A percentile compares a stretch with the other conserved stretches of the same genome.
These are phyloP conservation scores for Fusarium oxysporum DNA, from an alignment of 2,329 filamentous ascomycete species.

Conservation along the genomic window DNA sequence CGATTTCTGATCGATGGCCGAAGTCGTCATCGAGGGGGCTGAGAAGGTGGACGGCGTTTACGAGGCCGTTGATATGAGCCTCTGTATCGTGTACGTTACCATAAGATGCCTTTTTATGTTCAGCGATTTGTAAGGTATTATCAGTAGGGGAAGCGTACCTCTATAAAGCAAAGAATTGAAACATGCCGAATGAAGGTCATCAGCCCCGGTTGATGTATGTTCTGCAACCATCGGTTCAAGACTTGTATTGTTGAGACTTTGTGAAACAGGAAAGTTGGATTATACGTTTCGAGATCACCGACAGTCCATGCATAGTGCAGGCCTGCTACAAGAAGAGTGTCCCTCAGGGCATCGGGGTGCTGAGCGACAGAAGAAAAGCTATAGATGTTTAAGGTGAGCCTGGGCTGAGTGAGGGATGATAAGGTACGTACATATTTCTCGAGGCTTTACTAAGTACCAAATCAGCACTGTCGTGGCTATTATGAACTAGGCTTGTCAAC, in stretches of 20 bases:
- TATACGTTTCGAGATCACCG: slow-evolving; percentile 28
- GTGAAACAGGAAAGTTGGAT: slow-evolving; percentile 38
- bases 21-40: slow-evolving; percentile 13
- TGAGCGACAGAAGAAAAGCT: slow-evolving; percentile 33
- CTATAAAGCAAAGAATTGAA: slow-evolving; percentile 32
- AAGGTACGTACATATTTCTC: slow-evolving; percentile 12
- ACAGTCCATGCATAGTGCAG: slow-evolving; percentile 42
- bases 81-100: slow-evolving; percentile 36
- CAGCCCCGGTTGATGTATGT: slow-evolving; percentile 8
- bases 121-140: accelerated
- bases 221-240: slow-evolving; percentile 33
- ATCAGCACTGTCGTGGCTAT: slow-evolving; percentile 20
- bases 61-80: slow-evolving; percentile 37
- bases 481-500: slow-evolving; percentile 15
- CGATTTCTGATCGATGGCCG: not conserved
- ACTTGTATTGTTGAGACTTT: slow-evolving; percentile 34
- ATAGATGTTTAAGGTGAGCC: accelerated
- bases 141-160: not conserved
- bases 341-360: slow-evolving; percentile 34
- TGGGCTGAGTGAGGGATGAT: accelerated
- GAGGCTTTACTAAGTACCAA: slow-evolving; percentile 4
- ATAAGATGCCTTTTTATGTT: slow-evolving; percentile 11
- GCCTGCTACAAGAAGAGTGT: slow-evolving; percentile 36
- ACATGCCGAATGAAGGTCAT: slow-evolving; percentile 39
- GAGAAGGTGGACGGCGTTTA: slow-evolving; percentile 29